Evolutionary conservation across 139 green algal species (phyloP).

Genomic region (Spirogloea muscicola): DNA sequence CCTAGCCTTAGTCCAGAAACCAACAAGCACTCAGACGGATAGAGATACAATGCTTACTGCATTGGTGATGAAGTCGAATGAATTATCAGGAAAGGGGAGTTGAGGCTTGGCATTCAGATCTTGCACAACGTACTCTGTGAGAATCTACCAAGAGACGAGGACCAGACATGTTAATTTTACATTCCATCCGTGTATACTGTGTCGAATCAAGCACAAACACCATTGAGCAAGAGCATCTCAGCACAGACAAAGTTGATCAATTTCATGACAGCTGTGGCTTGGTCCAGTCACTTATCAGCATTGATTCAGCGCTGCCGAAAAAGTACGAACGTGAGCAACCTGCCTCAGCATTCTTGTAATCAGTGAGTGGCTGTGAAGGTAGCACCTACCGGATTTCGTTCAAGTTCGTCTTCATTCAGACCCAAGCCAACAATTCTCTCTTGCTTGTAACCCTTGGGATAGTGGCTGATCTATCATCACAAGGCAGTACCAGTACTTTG

Average conservation of each 20-base stretch:
- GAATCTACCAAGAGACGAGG: constrained; percentile 19
- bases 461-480: constrained; percentile 61
- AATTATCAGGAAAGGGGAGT: constrained; percentile 77
- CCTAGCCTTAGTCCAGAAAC: too few relatives aligned
- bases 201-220: neutral
- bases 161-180: neutral
- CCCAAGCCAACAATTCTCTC: constrained; percentile 68
- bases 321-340: too few relatives aligned
- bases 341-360: neutral
- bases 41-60: constrained; percentile 47
- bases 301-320: too few relatives aligned
- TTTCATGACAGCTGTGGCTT: neutral
- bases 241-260: neutral
- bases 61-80: constrained; percentile 79
- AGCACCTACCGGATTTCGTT: constrained; percentile 54
- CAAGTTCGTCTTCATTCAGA: constrained; percentile 79
- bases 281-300: neutral
- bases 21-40: too few relatives aligned
- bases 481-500: neutral
- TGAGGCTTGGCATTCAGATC: constrained; percentile 74
- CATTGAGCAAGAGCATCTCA: neutral
- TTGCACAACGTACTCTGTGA: constrained; percentile 48
- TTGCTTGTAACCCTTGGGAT: constrained; percentile 73
- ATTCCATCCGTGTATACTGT: neutral
- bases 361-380: neutral